A percentile compares a stretch with the other conserved stretches of the same genome.
phyloP scores from a whole-genome alignment of 108 stramenopile genomes.

The Pseudonitzschia multiseries region DNA sequence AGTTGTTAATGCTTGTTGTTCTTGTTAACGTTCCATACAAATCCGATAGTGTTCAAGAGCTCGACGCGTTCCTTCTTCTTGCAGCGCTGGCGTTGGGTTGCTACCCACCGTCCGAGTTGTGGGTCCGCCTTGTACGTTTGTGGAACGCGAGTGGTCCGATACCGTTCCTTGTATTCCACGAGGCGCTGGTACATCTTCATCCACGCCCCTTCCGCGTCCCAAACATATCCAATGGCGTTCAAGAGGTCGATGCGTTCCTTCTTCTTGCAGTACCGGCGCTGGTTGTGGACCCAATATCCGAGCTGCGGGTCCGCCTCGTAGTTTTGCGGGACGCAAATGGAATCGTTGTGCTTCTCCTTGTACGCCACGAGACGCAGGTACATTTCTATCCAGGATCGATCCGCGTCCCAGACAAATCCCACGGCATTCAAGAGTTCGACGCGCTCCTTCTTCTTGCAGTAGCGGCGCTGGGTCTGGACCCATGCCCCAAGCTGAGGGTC shows the following conservation, averaged over 20 bases:
- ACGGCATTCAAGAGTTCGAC: background rate
- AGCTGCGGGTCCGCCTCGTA: background rate
- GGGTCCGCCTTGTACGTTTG: background rate
- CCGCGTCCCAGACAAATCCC: background rate
- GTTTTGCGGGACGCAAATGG: background rate
- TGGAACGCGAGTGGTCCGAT: background rate
- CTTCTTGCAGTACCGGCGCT: background rate
- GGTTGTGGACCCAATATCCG: background rate
- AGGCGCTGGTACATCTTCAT: background rate
- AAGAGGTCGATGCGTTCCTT: background rate
- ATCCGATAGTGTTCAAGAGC: background rate
- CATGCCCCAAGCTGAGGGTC: background rate
- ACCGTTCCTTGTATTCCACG: background rate
- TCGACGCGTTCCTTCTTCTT: background rate
- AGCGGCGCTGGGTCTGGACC: background rate
- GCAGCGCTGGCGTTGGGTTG: background rate
- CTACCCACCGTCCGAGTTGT: background rate
- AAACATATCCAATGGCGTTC: conserved; percentile 3
- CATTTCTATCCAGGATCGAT: background rate
- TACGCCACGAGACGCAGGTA: background rate
- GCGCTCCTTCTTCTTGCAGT: background rate
- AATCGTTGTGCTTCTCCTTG: background rate
- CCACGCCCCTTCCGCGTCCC: background rate
- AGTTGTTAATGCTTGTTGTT: no score
- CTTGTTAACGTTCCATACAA: conserved; percentile 3